Evolutionary conservation across 805 yeast species (phyloP).

Genomic region (Candida coquimbonensis): DNA sequence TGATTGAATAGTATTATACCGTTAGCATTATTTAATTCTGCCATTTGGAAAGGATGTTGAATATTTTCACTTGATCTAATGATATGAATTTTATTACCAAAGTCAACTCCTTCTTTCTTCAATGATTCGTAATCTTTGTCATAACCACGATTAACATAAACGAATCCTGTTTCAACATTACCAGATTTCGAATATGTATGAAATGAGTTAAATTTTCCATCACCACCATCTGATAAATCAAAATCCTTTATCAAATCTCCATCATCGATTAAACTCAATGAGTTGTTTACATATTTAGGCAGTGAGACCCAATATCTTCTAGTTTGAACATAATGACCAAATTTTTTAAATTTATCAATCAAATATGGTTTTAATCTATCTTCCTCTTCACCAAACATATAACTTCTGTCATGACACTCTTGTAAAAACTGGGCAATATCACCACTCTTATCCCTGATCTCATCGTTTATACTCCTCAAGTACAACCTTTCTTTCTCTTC

Average conservation of each 20-base stretch:
- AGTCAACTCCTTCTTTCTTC: conserved; percentile 31
- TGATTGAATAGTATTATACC: conserved; percentile 49
- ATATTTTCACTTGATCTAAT: conserved; percentile 30
- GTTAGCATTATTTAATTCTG: conserved; percentile 53
- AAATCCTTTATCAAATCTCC: conserved; percentile 36
- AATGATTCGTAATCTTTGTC: conserved; percentile 45
- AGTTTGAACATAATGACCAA: conserved; percentile 42
- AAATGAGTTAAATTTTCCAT: conserved; percentile 38
- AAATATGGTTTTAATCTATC: conserved; percentile 42
- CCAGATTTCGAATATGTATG: conserved; percentile 65
- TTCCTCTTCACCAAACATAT: conserved; percentile 32
- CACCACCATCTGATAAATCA: conserved; percentile 32
- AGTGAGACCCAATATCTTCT: conserved; percentile 55
- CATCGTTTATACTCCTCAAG: conserved; percentile 35
- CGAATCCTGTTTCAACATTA: conserved; percentile 44
- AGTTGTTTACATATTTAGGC: conserved; percentile 43
- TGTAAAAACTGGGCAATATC: conserved; percentile 13
- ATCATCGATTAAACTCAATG: conserved; percentile 30
- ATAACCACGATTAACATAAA: conserved; percentile 57
- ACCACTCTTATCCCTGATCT: background rate
- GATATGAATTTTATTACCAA: conserved; percentile 52
- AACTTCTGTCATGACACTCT: conserved; percentile 5
- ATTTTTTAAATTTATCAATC: conserved; percentile 38
- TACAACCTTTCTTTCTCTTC: conserved; percentile 64
- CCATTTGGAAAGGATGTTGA: conserved; percentile 19